These are phyloP conservation scores for Sordaria brevicollis DNA, from an alignment of 495 filamentous ascomycete species.

Conservation along the genomic window DNA sequence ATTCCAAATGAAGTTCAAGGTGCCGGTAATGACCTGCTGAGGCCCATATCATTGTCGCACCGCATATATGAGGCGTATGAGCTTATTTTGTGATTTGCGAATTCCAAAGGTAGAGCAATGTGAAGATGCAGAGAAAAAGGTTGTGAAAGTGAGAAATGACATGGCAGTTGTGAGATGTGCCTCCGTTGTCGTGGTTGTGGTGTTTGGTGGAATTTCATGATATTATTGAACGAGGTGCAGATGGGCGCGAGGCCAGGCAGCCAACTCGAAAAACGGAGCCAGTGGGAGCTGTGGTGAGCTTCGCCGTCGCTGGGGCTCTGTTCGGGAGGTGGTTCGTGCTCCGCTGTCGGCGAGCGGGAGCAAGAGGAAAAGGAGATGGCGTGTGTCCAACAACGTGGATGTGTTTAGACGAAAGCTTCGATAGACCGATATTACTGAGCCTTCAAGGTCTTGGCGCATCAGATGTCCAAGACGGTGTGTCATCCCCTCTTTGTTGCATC, in stretches of 20 bases:
- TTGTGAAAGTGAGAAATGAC: background rate
- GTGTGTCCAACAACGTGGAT: background rate
- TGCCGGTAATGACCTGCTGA: background rate
- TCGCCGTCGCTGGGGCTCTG: background rate
- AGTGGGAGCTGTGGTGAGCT: background rate
- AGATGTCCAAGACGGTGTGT: background rate
- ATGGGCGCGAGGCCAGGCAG: background rate
- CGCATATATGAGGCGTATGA: background rate
- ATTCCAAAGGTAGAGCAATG: background rate
- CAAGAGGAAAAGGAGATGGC: background rate
- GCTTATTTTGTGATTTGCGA: background rate
- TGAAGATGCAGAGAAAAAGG: background rate
- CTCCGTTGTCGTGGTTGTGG: background rate
- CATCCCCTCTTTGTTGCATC: background rate
- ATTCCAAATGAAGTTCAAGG: background rate
- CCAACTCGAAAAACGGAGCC: background rate
- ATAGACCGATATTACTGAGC: background rate
- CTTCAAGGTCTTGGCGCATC: background rate
- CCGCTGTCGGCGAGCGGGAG: background rate
- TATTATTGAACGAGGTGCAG: background rate
- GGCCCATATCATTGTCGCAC: background rate
- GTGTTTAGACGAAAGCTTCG: background rate
- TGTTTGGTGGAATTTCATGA: background rate
- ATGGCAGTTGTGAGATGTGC: background rate
- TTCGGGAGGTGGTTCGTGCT: background rate